Conservation (phyloP, 345 rosid species). For the Brassica carinata region DNA sequence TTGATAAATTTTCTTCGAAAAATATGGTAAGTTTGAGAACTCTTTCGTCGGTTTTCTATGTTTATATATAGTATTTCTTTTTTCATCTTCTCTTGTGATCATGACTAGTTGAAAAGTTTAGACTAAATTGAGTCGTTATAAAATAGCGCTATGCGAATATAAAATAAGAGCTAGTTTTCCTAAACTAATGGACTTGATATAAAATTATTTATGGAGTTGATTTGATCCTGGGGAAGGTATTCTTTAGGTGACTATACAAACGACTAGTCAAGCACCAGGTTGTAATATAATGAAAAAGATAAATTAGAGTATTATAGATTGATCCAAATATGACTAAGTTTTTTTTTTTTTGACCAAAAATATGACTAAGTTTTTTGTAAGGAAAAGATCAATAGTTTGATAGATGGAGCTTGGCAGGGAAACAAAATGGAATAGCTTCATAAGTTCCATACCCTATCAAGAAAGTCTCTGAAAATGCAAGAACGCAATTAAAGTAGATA, state of each 20-base stretch:
- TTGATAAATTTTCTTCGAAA: neutral
- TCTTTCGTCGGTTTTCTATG: neutral
- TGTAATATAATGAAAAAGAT: neutral
- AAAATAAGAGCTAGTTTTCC: neutral
- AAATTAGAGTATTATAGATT: neutral
- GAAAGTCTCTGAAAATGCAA: neutral
- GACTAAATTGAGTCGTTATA: neutral
- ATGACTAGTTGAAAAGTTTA: neutral
- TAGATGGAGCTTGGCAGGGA: neutral
- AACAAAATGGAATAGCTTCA: neutral
- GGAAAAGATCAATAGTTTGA: neutral
- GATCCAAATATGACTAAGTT: neutral
- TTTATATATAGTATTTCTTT: neutral
- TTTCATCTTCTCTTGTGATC: neutral
- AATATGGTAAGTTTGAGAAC: neutral
- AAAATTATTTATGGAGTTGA: slow-evolving; percentile 3
- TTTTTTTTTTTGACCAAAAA: too few species aligned
- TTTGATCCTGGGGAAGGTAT: neutral
- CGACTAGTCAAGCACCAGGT: neutral
- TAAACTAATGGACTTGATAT: neutral
- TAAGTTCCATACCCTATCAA: neutral
- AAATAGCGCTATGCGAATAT: neutral
- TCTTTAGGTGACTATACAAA: neutral
- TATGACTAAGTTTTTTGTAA: neutral
- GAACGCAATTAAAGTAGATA: neutral